Base-by-base conservation (phyloP, 495 filamentous ascomycete species). In the Hypoxylon lenormandii region DNA sequence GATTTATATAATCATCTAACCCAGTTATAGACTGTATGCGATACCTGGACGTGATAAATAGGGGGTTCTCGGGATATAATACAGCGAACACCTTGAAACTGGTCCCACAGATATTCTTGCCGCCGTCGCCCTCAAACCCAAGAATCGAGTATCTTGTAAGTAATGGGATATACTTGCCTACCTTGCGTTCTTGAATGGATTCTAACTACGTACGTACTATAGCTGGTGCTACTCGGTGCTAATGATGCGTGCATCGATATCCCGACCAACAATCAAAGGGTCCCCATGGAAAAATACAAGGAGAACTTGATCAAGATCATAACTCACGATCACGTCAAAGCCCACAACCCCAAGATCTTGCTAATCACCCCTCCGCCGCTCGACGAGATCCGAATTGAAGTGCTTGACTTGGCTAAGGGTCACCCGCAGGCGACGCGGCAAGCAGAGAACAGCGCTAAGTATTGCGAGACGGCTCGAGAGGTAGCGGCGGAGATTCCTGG, bases 181-280 rank as follows among this genome's bases (percentile, higher is more conserved):
- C 28, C 30, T 13, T 11, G 5, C 28, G 7, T 51, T 33, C 18
- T 61, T 43, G 26, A 28, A 16, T 19, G 15, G 13, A 23, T 51
- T 66, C 71, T 76, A 36, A 70, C 51, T 5, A 55, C 54, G 30
- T 54, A 23, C 6, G 12, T 72, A 18, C 45, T 40, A 22, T 54
- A 94, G 91, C 83, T 89, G 19, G 80, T 97, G 65, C 92, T 95
- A 71, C 87, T 96, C 61, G 93, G 93, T 15, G 91, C 93, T 71
- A 97, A 97, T 74, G 93, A 97, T 75, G 89, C 93, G 5, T 84
- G 83, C 56, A 70, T 94, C n/a, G 81, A 82, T 16, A 77, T 81
- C 40, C 79, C 82, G 12, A 78, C 77, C 18, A 86, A 81, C 58
- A 76, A 79, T 5, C 93, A 96, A 74, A 85, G 92, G 72, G 85